Evolutionary conservation across 2,329 filamentous ascomycete species (phyloP), one percentile per base, ranked within the genome.

Genomic region (Venturia nashicola): DNA sequence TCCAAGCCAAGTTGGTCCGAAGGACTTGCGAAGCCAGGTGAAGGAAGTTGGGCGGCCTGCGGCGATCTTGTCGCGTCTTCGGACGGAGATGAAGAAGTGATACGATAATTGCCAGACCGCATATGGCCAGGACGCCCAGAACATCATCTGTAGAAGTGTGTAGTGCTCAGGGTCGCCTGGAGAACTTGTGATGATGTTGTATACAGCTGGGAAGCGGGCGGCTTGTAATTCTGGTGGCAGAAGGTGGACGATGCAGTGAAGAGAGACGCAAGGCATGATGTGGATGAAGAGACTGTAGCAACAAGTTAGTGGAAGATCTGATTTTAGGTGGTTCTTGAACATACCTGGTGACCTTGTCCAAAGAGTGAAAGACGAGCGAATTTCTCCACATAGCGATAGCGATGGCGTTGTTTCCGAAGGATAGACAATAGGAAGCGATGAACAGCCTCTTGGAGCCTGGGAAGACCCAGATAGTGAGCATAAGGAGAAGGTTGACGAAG

Each of bases 341-440:
- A 68, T 76, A 86, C 73, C 90, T 94, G 14, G 92, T 95, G 66
- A 97, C 91, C 76, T 99, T 99, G 81, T 99, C 94, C 76, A 99
- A 86, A 72, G 91, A 96, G 79, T 99, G 94, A 75, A 99, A 99
- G 59, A 99, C 94, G 72, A 99, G 84, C 40, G 92, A 97, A 75
- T 99, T 99, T 67, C 94, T 86, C 94, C 94, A 99, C 92, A 99
- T 94, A 72, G 94, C 91, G 74, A 99, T 97, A 14, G 94, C 94
- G 59, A 97, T 86, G 23, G 94, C 94, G 72, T 99, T 99, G 76
- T 99, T 99, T 67, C 94, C 94, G 72, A 90, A 95, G 11, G 92
- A 90, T 42, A 99, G 80, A 71, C 94, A 97, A 75, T 92, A 99
- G 0, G 90, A 88, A 68, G 91, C 87, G 68, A 95, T 94, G 75